Evolutionary conservation across 192 early-diverging fungal species (phyloP).

Genomic region (Dimargaris verticillata): DNA sequence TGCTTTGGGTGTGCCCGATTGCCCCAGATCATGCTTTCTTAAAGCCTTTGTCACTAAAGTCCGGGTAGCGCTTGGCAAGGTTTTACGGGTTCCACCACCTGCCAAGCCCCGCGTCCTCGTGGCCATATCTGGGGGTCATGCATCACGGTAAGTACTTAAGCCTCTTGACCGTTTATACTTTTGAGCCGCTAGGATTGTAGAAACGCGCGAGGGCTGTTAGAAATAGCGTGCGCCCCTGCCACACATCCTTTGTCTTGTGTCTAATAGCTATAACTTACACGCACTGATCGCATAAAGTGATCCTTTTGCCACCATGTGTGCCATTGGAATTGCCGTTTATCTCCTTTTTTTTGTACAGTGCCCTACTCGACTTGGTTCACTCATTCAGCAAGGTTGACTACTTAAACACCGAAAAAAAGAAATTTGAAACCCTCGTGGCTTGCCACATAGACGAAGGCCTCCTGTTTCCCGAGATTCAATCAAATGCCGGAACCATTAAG

Average conservation of each 20-base stretch:
- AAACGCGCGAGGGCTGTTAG: too few species aligned
- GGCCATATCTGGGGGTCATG: background rate
- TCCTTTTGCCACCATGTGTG: too few species aligned
- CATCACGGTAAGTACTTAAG: background rate
- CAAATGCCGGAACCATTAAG: background rate
- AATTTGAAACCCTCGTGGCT: conserved; percentile 41
- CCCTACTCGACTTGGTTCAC: conserved; percentile 42
- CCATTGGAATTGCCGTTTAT: too few species aligned
- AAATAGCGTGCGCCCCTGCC: too few species aligned
- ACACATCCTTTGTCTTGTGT: too few species aligned
- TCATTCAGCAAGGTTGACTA: conserved; percentile 37
- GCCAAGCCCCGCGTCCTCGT: background rate
- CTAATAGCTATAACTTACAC: too few species aligned
- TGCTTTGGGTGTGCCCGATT: too few species aligned
- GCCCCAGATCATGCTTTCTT: background rate
- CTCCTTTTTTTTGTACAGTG: conserved; percentile 17
- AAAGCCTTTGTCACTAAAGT: conserved; percentile 1
- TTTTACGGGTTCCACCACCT: background rate
- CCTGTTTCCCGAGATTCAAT: conserved; percentile 22
- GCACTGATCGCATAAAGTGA: too few species aligned
- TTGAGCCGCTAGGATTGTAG: too few species aligned
- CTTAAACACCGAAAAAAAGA: conserved; percentile 36
- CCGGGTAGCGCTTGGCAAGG: background rate
- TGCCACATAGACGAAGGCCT: conserved; percentile 68
- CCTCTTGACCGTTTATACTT: too few species aligned